Evolutionary conservation across 345 rosid species (phyloP), one percentile per base, ranked within the genome.

Genomic region (Brassica rapa): DNA sequence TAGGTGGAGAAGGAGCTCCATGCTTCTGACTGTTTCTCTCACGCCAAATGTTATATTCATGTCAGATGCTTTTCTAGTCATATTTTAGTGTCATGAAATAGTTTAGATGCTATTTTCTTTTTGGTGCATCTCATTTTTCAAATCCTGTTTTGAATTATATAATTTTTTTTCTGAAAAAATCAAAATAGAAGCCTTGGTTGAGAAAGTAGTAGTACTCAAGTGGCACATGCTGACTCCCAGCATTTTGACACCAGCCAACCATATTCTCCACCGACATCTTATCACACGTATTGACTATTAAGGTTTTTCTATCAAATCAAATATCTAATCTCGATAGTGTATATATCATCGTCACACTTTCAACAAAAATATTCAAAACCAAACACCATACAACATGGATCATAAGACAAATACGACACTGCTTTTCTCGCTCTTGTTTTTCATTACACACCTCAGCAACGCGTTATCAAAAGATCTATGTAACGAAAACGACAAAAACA

Each of bases 401-500:
- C 56, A 49, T 60, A 77, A 62, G 51, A 71, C 81, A 80, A 71
- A 16, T 69, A 78, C 30, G 0, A 10, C 51, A 49, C 37, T 62
- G 46, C 15, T 79, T 53, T 15, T 69, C 67, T 37, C 84, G 12
- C 1, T 85, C 65, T 63, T 70, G 24, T 66, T 84, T 51, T 35
- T 63, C 10, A 62, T 79, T 74, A 53, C 77, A 29, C 5, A 32
- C 43, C 77, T 86, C 41, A 6, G 83, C 33, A 9, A 73, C 23
- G 82, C 84, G 43, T 25, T 51, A 67, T 78, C 90, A n/a, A 66
- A 78, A 71, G 88, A 83, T 5, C 82, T 30, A 8, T 91, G 96
- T 83, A 80, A 89, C 83, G 64, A 87, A n/a, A 27, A 57, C 6
- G 96, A 91, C 84, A 90, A 89, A 71, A 74, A 72, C 15, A 83